Conservation (phyloP, 2,329 filamentous ascomycete species). For the Phaeosphaeriaceae sp. region DNA sequence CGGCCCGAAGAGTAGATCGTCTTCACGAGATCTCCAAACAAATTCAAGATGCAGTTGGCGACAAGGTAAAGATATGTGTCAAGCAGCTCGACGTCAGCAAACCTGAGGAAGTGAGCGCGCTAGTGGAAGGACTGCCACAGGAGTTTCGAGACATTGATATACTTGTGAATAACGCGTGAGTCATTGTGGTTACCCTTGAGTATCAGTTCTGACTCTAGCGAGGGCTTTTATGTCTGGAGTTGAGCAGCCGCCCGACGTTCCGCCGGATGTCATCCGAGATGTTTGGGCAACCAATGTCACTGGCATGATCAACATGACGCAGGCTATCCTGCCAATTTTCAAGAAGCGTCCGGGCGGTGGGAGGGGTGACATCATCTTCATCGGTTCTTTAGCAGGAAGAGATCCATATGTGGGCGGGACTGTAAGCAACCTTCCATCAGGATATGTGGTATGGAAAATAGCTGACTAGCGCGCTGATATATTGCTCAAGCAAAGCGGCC, state of each 20-base stretch:
- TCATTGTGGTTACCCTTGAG: conserved; percentile 37
- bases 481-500: conserved; percentile 91
- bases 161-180: conserved; percentile 92
- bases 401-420: conserved; percentile 82
- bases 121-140: conserved; percentile 75
- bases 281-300: conserved; percentile 93
- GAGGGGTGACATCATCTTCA: conserved; percentile 88
- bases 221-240: conserved; percentile 87
- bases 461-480: conserved; percentile 48
- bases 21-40: conserved; percentile 74
- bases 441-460: neutral
- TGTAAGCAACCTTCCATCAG: conserved; percentile 19
- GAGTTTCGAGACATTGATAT: conserved; percentile 87
- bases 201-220: neutral
- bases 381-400: conserved; percentile 85
- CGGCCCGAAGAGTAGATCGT: conserved; percentile 78
- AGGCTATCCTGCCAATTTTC: conserved; percentile 82
- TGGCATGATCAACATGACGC: conserved; percentile 93
- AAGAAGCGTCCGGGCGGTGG: conserved; percentile 71
- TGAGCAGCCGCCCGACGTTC: conserved; percentile 81
- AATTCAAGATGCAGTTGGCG: conserved; percentile 75
- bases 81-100: conserved; percentile 85
- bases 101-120: conserved; percentile 72
- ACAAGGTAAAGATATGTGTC: conserved; percentile 69
- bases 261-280: conserved; percentile 75